A percentile compares a stretch with the other conserved stretches of the same genome.
Conservation (phyloP, 2,329 filamentous ascomycete species). For the Pseudopyricularia javanii region DNA sequence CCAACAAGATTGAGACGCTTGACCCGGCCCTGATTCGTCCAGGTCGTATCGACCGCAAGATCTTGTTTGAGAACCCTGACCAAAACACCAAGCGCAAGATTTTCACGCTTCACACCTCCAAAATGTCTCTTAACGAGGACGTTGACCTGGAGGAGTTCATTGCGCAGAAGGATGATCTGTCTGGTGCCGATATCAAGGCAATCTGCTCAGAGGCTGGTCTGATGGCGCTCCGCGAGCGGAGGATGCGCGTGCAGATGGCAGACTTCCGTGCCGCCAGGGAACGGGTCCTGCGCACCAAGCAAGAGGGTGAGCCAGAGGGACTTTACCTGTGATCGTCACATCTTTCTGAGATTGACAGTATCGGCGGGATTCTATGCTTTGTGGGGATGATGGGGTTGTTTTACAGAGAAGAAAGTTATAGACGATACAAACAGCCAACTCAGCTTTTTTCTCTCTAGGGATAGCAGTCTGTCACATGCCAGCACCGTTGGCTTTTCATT, state of each 20-base stretch:
- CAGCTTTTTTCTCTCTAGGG: neutral
- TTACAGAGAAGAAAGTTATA: neutral
- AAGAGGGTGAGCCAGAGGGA: constrained; percentile 94
- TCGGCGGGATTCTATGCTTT: neutral
- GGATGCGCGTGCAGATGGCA: constrained; percentile 98
- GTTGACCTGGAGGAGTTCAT: constrained; percentile 99
- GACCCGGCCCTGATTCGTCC: constrained; percentile 94
- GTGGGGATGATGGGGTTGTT: neutral
- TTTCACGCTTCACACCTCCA: constrained; percentile 93
- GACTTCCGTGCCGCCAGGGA: constrained; percentile 91
- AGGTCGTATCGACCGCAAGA: constrained; percentile 97
- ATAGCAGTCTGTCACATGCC: neutral
- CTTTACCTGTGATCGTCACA: constrained; percentile 73
- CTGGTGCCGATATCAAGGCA: constrained; percentile 95
- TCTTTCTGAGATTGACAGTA: neutral
- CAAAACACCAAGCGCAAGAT: constrained; percentile 97
- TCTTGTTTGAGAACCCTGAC: constrained; percentile 56
- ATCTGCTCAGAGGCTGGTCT: constrained; percentile 96
- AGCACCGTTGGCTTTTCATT: no score
- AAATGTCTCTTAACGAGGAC: constrained; percentile 93
- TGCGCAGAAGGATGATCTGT: constrained; percentile 93
- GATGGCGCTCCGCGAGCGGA: constrained; percentile 82
- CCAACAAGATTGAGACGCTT: constrained; percentile 98
- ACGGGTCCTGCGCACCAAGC: constrained; percentile 95
- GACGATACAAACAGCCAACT: neutral